Base-by-base conservation (phyloP, 176 grass and related monocot genomes). In the Melocanna baccifera region DNA sequence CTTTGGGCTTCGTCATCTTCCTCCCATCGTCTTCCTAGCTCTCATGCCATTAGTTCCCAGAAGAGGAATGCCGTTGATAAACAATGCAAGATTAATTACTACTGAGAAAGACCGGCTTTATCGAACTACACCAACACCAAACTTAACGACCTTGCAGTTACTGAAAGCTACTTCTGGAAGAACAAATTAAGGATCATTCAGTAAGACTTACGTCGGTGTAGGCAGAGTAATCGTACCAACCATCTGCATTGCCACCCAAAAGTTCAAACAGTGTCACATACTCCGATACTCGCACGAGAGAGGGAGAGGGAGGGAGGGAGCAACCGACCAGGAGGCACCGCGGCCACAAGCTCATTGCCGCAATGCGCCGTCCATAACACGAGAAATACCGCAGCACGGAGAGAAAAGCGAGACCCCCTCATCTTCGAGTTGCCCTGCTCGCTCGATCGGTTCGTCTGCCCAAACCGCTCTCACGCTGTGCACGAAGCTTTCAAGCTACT, bases 161-260 rank as follows among this genome's bases (percentile, higher is more conserved):
- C 70, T 34, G 69, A 23, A 69, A 46, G 22, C 50, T 36, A 69
- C 14, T 75, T 62, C 7, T 14, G 43, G 14, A 67, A 32, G 12
- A 57, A 59, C 4, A 42, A 37, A 42, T 42, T 10, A 42, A 62
- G 58, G 13, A 57, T 41, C 42, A 7, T 65, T 42, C 48, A 22
- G 73, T 34, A 42, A 76, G 69, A 87, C 89, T 91, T 91, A 91
- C 89, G 28, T 91, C 89, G 1, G 89, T 91, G 89, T 91, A 84
- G 81, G 89, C 89, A 34, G 85, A 7, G 81, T 91, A 91, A 70
- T 91, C 89, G 76, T 91, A 91, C 81, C 89, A 87, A 11, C 85
- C 89, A 91, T 19, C 89, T 91, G 89, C 84, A 73, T 73, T 73
- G 58, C 20, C 48, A 59, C 1, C 45, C 7, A 19, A 41, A 62